Evolutionary conservation across 805 yeast genomes (phyloP).

Genomic region (Alloascoidea africana): DNA sequence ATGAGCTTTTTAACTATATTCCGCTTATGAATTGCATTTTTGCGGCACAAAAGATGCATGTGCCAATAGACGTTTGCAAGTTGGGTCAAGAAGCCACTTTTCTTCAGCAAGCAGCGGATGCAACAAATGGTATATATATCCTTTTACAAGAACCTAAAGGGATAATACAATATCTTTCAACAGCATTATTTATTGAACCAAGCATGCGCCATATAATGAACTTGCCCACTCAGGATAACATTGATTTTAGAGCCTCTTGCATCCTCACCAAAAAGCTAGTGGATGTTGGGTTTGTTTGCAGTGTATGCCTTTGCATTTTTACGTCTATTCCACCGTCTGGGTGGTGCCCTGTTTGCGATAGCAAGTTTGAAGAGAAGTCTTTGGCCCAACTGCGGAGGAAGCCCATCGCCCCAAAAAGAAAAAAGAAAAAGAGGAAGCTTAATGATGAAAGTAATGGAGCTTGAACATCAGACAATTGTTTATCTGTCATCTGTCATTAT

Average conservation of each 20-base stretch:
- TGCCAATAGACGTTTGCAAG: constrained; percentile 85
- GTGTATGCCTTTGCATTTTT: constrained; percentile 74
- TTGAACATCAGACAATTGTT: no score
- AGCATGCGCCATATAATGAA: constrained; percentile 60
- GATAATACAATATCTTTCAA: constrained; percentile 61
- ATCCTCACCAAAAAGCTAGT: constrained; percentile 81
- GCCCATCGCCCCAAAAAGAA: constrained; percentile 29
- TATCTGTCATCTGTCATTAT: no score
- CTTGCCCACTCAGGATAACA: constrained; percentile 69
- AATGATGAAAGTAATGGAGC: background rate
- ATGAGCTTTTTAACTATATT: constrained; percentile 68
- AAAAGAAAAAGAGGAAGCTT: constrained; percentile 16
- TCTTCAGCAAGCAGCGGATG: constrained; percentile 90
- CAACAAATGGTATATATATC: constrained; percentile 82
- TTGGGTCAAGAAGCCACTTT: constrained; percentile 62
- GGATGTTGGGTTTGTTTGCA: constrained; percentile 88
- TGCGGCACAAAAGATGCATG: constrained; percentile 85
- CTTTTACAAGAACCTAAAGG: constrained; percentile 56
- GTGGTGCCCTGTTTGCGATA: constrained; percentile 77
- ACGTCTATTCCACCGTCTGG: constrained; percentile 34
- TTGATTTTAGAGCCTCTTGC: constrained; percentile 91
- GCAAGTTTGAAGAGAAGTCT: constrained; percentile 53
- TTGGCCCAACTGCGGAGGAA: constrained; percentile 40
- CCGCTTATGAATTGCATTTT: constrained; percentile 92
- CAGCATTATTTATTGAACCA: constrained; percentile 83